Evolutionary conservation across 495 filamentous ascomycete species (phyloP), one percentile per base, ranked within the genome.

Genomic region (Hypomontagnella monticulosa): DNA sequence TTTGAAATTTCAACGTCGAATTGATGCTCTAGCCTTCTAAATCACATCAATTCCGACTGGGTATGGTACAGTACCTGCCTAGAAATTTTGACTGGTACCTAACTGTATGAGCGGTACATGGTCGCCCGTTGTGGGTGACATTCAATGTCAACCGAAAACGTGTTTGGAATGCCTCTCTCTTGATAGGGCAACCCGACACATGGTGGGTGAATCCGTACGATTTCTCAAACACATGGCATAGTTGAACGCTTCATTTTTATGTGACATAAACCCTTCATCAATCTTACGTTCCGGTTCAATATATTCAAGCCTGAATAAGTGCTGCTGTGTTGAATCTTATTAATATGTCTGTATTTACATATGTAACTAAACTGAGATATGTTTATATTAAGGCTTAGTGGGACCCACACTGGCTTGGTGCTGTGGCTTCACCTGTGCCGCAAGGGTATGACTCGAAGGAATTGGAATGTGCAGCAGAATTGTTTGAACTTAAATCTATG

Each of bases 101-200:
- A 27, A 27, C 23, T 27, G 23, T 27, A 27, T 27, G 23, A 6
- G 6, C 23, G 23, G 23, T 38, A 51, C n/a, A 18, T 14, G 43
- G 34, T 38, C 14, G 32, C 16, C 47, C 37, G 30, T 37, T 53
- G 44, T 47, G 53, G 64, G 65, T 68, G 44, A 55, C 65, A 68
- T 68, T 62, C 54, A 56, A 68, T 68, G 65, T 63, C 59, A 68
- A 68, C 54, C 41, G 65, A 68, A 68, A 68, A 68, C 65, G 65
- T 68, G 65, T 49, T 61, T 68, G 42, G 47, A 55, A 63, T 68
- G 58, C 15, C 49, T 63, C 34, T 49, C 40, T 49, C 59, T 54
- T 55, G 34, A 68, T 68, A 59, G 43, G 53, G 65, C 59, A 68
- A 63, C 59, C 64, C 64, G 64, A 48, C 40, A 61, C 23, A 65